Percentiles rank a stretch among this genome's conserved stretches.
Evolutionary conservation across 1,284 basidiomycete genomes (phyloP).

Genomic region (Gymnopus androsaceus): DNA sequence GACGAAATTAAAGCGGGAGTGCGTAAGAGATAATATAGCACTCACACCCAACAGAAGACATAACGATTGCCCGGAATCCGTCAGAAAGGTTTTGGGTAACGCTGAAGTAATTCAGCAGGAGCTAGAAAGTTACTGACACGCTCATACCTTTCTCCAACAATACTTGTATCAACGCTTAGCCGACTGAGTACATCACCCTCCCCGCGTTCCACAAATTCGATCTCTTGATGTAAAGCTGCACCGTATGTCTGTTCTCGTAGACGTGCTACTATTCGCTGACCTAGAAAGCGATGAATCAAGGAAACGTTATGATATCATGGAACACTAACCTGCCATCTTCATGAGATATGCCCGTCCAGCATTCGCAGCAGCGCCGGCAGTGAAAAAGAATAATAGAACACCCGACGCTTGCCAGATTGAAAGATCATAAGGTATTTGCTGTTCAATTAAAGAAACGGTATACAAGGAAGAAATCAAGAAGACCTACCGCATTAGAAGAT

Average conservation of each 20-base stretch:
- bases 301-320: neutral
- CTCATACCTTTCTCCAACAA: slow-evolving; percentile 87
- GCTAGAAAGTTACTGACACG: neutral
- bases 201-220: slow-evolving; percentile 90
- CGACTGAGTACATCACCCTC: slow-evolving; percentile 94
- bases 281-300: slow-evolving; percentile 36
- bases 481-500: slow-evolving; percentile 62
- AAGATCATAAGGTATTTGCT: slow-evolving; percentile 79
- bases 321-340: slow-evolving; percentile 69
- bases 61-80: slow-evolving; percentile 84
- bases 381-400: slow-evolving; percentile 79
- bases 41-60: slow-evolving; percentile 86
- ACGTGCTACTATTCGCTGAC: slow-evolving; percentile 90
- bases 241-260: slow-evolving; percentile 84
- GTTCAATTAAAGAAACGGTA: slow-evolving; percentile 17
- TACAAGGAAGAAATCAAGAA: neutral
- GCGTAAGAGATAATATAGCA: slow-evolving; percentile 21
- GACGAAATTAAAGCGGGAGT: neutral
- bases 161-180: slow-evolving; percentile 89
- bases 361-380: slow-evolving; percentile 86
- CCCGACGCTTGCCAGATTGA: slow-evolving; percentile 82
- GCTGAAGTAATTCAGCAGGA: slow-evolving; percentile 36
- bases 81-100: slow-evolving; percentile 92
- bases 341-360: slow-evolving; percentile 88
- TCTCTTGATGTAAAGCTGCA: slow-evolving; percentile 84